Base-by-base conservation (phyloP, 208 protist species). In the Trypanosoma cruzi region DNA sequence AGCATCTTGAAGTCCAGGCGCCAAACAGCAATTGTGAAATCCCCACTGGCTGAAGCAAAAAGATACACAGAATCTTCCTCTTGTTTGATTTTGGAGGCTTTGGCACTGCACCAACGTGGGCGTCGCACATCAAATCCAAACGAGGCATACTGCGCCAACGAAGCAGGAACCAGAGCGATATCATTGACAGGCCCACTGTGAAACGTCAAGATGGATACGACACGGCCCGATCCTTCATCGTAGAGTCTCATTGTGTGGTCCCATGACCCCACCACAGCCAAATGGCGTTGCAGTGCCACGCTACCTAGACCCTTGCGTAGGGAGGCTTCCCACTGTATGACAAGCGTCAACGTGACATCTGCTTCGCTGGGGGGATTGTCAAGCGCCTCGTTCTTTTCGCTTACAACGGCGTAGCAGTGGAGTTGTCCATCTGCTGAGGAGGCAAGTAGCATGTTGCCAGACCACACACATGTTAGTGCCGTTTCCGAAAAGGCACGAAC, bases 241-340 rank as follows among this genome's bases (percentile, higher is more conserved):
- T 87, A 87, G 14, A 92, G 79, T 36, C 90, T 86, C 57, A 93
- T 52, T 13, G 80, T 90, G 57, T 80, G 79, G 71, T 95, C 90
- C 87, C 90, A 95, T 29, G 81, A 82, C 6, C 87, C 90, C 7
- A 85, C 52, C 8, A 95, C 62, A 40, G 80, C 59, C 22, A 93
- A 55, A 60, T 85, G 74, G 26, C 75, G 79, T 42, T 90, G 74
- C 20, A 92, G 34, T 20, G 68, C 75, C 1, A 81, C 44, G 52
- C 83, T 85, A 24, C 90, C 90, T 24, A 95, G 46, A 29, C 90
- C 87, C 64, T 90, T 92, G 46, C 67, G 75, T 3, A 88, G 57
- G 18, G 66, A 66, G 14, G 55, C 48, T 37, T 84, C 79, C 87
- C 90, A 95, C 29, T 60, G 32, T 32, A 80, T 61, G 49, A 60